Base-by-base conservation (phyloP, 139 green algal species). In the Parachlorella kessleri region DNA sequence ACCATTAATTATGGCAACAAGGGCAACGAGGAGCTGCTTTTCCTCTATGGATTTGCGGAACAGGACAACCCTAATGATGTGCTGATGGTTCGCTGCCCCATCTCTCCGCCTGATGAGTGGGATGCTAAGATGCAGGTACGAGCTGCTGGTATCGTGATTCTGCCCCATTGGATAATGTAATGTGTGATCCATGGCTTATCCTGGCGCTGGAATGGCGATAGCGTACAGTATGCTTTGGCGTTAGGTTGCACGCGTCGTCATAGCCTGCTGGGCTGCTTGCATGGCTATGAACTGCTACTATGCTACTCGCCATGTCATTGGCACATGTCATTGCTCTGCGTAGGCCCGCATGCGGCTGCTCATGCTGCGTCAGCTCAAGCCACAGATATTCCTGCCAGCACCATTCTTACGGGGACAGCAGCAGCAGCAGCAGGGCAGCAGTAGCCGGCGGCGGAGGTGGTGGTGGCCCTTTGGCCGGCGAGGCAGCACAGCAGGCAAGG, bases 21-120 rank as follows among this genome's bases (percentile, higher is more conserved):
- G 64, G 85, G 79, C 73, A 96, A 97, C 37, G 94, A 98, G 79
- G 90, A 96, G 86, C 80, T 98, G 76, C 83, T 98, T 36, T 89
- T 96, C 66, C 79, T 91, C 36, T 94, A 98, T 77, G 94, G 94
- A 24, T 97, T 97, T 81, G 83, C 88, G 1, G 6, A 85, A 59
- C 65, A 81, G 2, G 41, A 81, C 72, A 95, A 96, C 80, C 83
- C 89, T 0, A 32, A 91, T 80, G 93, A 97, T 65, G 83, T 77
- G 39, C 81, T 97, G 39, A 96, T 93, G 86, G 48, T 97, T 59
- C 69, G 75, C 66, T 93, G 83, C 74, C 91, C 90, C 6, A 64
- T 94, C 72, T 85, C 88, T 41, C 77, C 81, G 38, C 48, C 81
- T 6, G 68, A 72, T 0, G 73, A 93, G 24, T 91, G 88, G 85